Evolutionary conservation across 495 filamentous ascomycete species (phyloP).

Genomic region (Aspergillus sclerotioniger): DNA sequence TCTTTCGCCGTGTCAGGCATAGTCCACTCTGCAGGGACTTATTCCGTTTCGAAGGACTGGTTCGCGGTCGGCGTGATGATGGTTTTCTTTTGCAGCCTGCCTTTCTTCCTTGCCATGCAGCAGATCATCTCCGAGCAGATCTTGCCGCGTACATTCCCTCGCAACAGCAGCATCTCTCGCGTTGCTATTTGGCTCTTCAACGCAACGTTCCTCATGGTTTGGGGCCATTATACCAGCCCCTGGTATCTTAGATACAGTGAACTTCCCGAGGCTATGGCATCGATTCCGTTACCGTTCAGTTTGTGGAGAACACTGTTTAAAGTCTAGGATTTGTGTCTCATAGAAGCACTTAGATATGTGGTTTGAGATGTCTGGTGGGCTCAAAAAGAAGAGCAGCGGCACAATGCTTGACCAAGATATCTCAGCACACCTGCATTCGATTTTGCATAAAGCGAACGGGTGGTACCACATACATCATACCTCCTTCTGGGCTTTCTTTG

Average conservation of each 20-base stretch:
- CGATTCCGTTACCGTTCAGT: slow-evolving; percentile 10
- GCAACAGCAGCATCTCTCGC: slow-evolving; percentile 16
- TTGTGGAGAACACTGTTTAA: background rate
- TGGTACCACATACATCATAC: too few species aligned
- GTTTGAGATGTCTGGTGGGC: too few species aligned
- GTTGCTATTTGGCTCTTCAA: slow-evolving; percentile 59
- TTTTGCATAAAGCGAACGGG: too few species aligned
- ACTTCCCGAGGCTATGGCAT: slow-evolving; percentile 18
- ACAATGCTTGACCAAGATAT: too few species aligned
- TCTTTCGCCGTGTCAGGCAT: slow-evolving; percentile 17
- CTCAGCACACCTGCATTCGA: too few species aligned
- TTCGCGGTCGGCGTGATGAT: slow-evolving; percentile 19
- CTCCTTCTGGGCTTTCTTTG: too few species aligned
- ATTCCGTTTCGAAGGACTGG: slow-evolving; percentile 12
- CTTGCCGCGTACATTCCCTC: slow-evolving; percentile 5
- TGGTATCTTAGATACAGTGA: slow-evolving; percentile 22
- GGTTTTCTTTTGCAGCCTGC: slow-evolving; percentile 19
- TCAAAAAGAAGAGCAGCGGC: too few species aligned
- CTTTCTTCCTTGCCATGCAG: slow-evolving; percentile 16
- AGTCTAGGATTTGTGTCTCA: background rate
- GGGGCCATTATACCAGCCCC: slow-evolving; percentile 19
- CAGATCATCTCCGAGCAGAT: slow-evolving; percentile 2
- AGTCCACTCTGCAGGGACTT: slow-evolving; percentile 16
- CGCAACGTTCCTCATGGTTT: slow-evolving; percentile 28
- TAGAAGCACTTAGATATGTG: too few species aligned